Evolutionary conservation across 2,329 filamentous ascomycete genomes (phyloP), one percentile per base, ranked within the genome.

Genomic region (Hyphodiscus sp.): DNA sequence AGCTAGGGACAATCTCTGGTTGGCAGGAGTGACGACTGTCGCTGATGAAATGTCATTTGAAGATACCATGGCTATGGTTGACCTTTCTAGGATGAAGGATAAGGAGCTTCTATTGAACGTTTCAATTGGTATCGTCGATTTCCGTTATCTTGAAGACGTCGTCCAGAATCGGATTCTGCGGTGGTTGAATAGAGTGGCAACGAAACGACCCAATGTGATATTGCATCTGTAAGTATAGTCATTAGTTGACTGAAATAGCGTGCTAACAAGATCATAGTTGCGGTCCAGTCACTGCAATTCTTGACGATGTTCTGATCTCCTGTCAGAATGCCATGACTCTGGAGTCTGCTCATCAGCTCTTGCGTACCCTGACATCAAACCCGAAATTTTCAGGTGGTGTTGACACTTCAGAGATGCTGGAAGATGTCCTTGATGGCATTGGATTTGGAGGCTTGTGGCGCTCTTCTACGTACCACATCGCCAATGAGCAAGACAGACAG

Each of bases 401-500:
- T 18, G 74, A 77, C 46, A 76, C 76, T 5, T 71, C 72, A 29
- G 72, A 74, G 41, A 68, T 72, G 26, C 67, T 86, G 11, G 75
- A 74, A 47, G 75, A 79, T 45, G 73, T 77, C 1, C 71, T 86
- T 9, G 76, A 81, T 41, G 76, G 79, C 2, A 77, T 82, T 66
- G 84, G 83, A 1, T 86, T 87, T 56, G 74, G 77, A 9, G 83
- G 84, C 0, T 69, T 87, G 1, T 86, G 81, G 81, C 75, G 76
- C 13, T 65, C 62, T 11, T 63, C 64, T 4, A 67, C 66, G 8
- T 69, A 69, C 44, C 65, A 68, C 33, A 52, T 45, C 7, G 43
- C 51, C 18, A 64, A 65, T 52, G 65, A 67, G 20, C 60, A 65
- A 20, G 65, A 67, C 20, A 64, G 65, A 45, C 63, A 68, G 46